Evolutionary conservation across 768 basidiomycete genomes (phyloP), one percentile per base, ranked within the genome.

Genomic region (Scleroderma citrinum): DNA sequence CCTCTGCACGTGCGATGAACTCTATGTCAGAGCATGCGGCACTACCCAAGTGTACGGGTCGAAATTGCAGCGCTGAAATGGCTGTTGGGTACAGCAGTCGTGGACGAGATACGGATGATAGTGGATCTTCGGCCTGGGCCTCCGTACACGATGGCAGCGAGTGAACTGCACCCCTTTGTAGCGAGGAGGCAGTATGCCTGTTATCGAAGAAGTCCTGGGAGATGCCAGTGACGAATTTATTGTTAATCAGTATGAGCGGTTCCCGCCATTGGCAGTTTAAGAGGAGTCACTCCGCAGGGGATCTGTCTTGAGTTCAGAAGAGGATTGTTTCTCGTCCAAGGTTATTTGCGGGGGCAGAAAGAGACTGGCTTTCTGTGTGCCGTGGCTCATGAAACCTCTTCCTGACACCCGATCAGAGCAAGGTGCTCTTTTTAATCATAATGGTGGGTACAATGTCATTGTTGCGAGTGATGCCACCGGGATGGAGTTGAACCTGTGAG

Each of bases 91-190:
- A 92, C 98, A 20, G 93, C 83, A 0, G 93, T 99, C 40, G 74
- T 99, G 39, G 96, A 97, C 64, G 95, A 98, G 71, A 97, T 99
- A 42, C 96, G 98, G 71, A 87, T 98, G 87, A 80, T 98, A 16
- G 78, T 78, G 0, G 92, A 97, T 64, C 66, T 73, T 0, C 71
- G 81, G 3, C 82, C 96, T 14, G 95, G 96, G 0, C 71, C 69
- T 21, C 81, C 81, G 0, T 99, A 96, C 95, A 87, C 88, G 8
- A 60, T 64, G 12, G 93, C 75, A 47, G 92, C 93, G 2, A 72
- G 75, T 23, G 94, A 97, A 61, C 59, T 99, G 1, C 96, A 99
- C 68, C n/a, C n/a, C 75, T 99, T 1, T 98, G 96, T 60, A 96
- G 96, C 4, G 96, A 99, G 64, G 92, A 92, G 57, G 85, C 87